Evolutionary conservation across 2,329 filamentous ascomycete genomes (phyloP).

Genomic region (Hymenoscyphus fraxineus): DNA sequence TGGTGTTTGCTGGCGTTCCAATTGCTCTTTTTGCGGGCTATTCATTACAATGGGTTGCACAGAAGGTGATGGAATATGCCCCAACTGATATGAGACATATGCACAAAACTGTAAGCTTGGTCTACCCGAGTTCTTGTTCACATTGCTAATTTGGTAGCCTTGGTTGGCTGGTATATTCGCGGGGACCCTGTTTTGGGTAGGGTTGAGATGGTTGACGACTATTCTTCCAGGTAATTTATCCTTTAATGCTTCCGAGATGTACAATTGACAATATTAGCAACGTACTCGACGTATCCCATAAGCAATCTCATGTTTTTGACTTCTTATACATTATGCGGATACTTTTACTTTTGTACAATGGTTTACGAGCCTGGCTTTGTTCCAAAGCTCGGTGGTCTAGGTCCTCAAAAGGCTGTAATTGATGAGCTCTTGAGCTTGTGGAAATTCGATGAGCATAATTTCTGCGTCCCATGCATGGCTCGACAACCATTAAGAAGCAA

Average conservation of each 20-base stretch:
- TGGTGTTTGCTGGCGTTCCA: slow-evolving; percentile 73
- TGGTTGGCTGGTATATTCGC: slow-evolving; percentile 94
- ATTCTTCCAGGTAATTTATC: slow-evolving; percentile 63
- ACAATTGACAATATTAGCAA: slow-evolving; percentile 48
- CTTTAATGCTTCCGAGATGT: not conserved
- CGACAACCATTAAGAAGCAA: slow-evolving; percentile 89
- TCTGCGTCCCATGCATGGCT: slow-evolving; percentile 93
- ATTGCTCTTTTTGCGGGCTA: slow-evolving; percentile 62
- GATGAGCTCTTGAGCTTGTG: slow-evolving; percentile 78
- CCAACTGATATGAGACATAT: slow-evolving; percentile 85
- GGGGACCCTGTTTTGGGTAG: slow-evolving; percentile 77
- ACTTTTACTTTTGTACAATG: slow-evolving; percentile 89
- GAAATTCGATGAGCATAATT: slow-evolving; percentile 92
- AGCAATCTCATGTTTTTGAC: slow-evolving; percentile 72
- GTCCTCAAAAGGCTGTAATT: slow-evolving; percentile 84
- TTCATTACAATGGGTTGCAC: slow-evolving; percentile 71
- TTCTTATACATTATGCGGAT: slow-evolving; percentile 64
- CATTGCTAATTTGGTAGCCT: slow-evolving; percentile 52
- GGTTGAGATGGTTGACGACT: slow-evolving; percentile 68
- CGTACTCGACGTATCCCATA: slow-evolving; percentile 63
- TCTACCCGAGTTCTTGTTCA: not conserved
- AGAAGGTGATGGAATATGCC: slow-evolving; percentile 75
- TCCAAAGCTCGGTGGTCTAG: slow-evolving; percentile 83
- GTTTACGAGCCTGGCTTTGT: slow-evolving; percentile 86
- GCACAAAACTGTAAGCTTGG: slow-evolving; percentile 70